Evolutionary conservation across 2,329 filamentous ascomycete genomes (phyloP).

Genomic region (Claviceps purpurea): DNA sequence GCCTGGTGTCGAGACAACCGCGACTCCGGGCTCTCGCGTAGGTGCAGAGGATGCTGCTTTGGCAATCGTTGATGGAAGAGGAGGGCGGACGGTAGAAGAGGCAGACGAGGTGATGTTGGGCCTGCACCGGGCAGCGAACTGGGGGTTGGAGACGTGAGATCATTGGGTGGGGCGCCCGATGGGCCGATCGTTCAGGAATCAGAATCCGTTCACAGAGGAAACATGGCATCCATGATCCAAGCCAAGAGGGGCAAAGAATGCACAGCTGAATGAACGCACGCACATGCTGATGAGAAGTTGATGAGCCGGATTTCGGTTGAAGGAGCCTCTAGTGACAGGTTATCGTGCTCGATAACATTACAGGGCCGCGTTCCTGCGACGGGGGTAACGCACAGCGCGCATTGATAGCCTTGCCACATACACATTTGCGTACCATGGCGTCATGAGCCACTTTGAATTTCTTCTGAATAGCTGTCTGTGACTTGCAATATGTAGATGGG

Average conservation of each 20-base stretch:
- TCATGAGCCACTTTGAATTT: no score
- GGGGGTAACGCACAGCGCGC: no score
- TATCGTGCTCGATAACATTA: no score
- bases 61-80: conserved; percentile 2
- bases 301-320: no score
- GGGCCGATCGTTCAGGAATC: not conserved
- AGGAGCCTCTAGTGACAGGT: no score
- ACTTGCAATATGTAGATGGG: no score
- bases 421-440: no score
- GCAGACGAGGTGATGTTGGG: conserved; percentile 1
- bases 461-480: no score
- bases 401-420: no score
- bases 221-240: not conserved
- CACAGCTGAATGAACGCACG: no score
- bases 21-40: not conserved
- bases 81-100: not conserved
- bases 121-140: not conserved
- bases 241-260: not conserved
- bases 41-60: not conserved
- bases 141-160: conserved; percentile 1
- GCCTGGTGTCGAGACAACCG: not conserved
- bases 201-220: not conserved
- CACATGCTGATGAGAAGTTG: no score
- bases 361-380: no score
- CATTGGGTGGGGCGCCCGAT: not conserved